A percentile compares a stretch with the other conserved stretches of the same genome.
phyloP scores from a whole-genome alignment of 768 basidiomycete genomes.

The Kwoniella sp. region DNA sequence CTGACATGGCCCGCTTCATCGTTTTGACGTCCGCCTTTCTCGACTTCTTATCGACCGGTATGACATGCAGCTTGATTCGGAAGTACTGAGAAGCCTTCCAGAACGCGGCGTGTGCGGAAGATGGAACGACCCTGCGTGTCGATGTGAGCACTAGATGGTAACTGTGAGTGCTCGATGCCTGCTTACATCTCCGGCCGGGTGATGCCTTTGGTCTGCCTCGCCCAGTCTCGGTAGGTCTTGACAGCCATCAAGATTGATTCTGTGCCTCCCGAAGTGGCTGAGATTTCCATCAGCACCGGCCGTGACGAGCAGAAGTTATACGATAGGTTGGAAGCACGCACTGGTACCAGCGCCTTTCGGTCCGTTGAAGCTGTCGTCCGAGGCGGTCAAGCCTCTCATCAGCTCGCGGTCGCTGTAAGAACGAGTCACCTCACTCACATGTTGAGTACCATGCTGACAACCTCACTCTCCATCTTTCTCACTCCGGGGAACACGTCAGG shows the following conservation, averaged over 20 bases:
- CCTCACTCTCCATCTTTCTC: constrained; percentile 95
- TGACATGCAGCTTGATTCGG: constrained; percentile 78
- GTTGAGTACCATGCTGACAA: constrained; percentile 78
- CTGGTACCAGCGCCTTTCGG: constrained; percentile 79
- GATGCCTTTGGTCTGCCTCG: constrained; percentile 74
- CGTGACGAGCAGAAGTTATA: neutral
- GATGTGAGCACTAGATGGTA: neutral
- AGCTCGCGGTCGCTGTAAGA: too few relatives aligned
- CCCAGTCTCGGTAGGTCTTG: constrained; percentile 94
- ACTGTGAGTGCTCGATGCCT: neutral
- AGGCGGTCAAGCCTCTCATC: constrained; percentile 1
- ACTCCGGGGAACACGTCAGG: constrained; percentile 83
- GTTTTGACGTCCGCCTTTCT: constrained; percentile 71
- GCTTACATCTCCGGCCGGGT: constrained; percentile 85
- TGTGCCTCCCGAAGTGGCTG: constrained; percentile 85
- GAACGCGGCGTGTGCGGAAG: constrained; percentile 88
- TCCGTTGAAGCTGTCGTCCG: constrained; percentile 66
- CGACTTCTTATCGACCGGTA: constrained; percentile 73
- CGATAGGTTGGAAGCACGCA: constrained; percentile 22
- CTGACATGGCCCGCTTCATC: constrained; percentile 83
- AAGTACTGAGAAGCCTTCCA: constrained; percentile 87
- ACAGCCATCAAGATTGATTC: constrained; percentile 94
- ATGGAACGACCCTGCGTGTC: constrained; percentile 65
- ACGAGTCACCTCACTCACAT: constrained; percentile 56
- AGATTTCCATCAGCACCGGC: neutral